Evolutionary conservation across 148 eudicot genomes (phyloP).

Genomic region (Silene uniflora): DNA sequence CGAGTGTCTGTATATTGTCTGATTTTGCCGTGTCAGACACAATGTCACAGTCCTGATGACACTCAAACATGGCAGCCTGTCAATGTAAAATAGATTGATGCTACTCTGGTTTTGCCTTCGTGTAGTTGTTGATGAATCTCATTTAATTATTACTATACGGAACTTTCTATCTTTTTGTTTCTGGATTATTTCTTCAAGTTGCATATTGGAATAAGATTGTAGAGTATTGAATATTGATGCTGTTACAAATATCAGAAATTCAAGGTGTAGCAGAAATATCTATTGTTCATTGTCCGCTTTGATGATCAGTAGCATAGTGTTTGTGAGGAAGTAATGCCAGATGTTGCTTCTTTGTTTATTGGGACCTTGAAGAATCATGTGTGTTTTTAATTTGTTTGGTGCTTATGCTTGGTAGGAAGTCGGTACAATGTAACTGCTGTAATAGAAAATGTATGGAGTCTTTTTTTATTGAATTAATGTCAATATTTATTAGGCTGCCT

Average conservation of each 20-base stretch:
- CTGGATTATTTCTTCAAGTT: background rate
- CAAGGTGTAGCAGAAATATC: background rate
- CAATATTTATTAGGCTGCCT: background rate
- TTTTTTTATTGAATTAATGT: background rate
- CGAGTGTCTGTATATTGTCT: too few relatives aligned
- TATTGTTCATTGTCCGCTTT: background rate
- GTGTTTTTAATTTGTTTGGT: background rate
- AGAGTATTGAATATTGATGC: background rate
- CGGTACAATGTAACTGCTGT: conserved; percentile 4
- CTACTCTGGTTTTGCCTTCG: background rate
- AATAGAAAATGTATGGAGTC: background rate
- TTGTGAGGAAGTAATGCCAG: background rate
- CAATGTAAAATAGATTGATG: background rate
- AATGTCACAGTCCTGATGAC: too few relatives aligned
- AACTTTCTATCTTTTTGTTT: background rate
- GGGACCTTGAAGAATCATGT: background rate
- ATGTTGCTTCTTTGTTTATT: background rate
- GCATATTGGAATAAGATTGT: background rate
- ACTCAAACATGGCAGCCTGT: too few relatives aligned
- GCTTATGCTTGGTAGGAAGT: background rate
- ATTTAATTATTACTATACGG: background rate
- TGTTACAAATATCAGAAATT: conserved; percentile 1
- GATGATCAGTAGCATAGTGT: background rate
- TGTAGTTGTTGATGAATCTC: conserved; percentile 3
- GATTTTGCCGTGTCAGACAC: too few relatives aligned